Conservation (phyloP, 2,329 filamentous ascomycete species). For the Plenodomus tracheiphilus region DNA sequence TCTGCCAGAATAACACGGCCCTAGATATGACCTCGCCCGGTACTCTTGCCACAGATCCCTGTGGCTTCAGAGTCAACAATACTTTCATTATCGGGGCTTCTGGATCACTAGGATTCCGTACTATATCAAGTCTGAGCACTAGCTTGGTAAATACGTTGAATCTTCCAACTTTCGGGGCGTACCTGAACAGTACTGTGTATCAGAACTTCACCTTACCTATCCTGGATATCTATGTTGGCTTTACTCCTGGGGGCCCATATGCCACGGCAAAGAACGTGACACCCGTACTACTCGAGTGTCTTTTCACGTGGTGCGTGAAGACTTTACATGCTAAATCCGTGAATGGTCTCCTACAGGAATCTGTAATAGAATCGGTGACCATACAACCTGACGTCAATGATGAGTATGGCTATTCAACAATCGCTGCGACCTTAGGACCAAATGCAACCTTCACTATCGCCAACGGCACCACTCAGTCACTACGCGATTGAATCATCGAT, state of each 20-base stretch:
- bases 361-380: not conserved
- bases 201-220: constrained; percentile 6
- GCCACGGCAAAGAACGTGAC: constrained; percentile 12
- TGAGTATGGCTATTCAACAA: not conserved
- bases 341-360: constrained; percentile 9
- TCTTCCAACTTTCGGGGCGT: not conserved
- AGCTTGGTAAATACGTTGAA: not conserved
- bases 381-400: constrained; percentile 1
- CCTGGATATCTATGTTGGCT: constrained; percentile 19
- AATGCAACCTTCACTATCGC: constrained; percentile 1
- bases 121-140: constrained; percentile 1
- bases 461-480: not conserved
- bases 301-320: constrained; percentile 19
- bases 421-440: not conserved
- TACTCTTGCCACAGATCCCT: constrained; percentile 6
- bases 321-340: constrained; percentile 4
- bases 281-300: constrained; percentile 16
- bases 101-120: not conserved
- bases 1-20: constrained; percentile 9
- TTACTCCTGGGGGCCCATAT: constrained; percentile 9
- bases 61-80: constrained; percentile 15
- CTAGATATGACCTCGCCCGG: too few relatives aligned
- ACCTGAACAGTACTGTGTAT: constrained; percentile 17
- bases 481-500: not conserved
- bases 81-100: constrained; percentile 9